Evolutionary conservation across 1,139 yeast genomes (phyloP).

Genomic region (Sugiyamaella novakii): DNA sequence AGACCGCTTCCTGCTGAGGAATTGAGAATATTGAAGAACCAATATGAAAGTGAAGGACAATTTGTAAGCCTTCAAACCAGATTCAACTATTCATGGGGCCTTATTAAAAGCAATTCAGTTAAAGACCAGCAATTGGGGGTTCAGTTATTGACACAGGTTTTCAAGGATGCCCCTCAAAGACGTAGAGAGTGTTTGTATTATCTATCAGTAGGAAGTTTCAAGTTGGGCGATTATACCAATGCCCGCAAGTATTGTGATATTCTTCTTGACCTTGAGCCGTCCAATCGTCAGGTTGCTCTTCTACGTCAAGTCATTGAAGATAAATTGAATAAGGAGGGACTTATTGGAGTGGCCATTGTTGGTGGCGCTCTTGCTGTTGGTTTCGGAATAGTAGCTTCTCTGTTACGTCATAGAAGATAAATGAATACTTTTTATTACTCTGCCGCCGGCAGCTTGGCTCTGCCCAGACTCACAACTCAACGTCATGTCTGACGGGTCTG

Average conservation of each 20-base stretch:
- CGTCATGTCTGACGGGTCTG: constrained; percentile 5
- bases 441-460: constrained; percentile 6
- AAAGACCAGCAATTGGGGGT: constrained; percentile 79
- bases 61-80: constrained; percentile 77
- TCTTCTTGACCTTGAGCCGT: constrained; percentile 76
- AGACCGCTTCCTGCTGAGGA: constrained; percentile 76
- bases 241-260: constrained; percentile 86
- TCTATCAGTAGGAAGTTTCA: constrained; percentile 83
- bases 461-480: constrained; percentile 1
- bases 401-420: constrained; percentile 45
- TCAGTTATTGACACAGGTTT: constrained; percentile 69
- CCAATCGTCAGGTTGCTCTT: constrained; percentile 72
- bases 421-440: neutral
- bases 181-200: constrained; percentile 90
- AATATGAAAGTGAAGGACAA: constrained; percentile 80
- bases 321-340: constrained; percentile 76
- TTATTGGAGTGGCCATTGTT: constrained; percentile 82
- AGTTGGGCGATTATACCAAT: constrained; percentile 81
- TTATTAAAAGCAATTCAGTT: constrained; percentile 65
- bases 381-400: constrained; percentile 66
- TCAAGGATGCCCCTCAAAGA: constrained; percentile 76
- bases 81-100: constrained; percentile 96
- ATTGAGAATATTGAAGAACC: constrained; percentile 70
- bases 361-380: constrained; percentile 86
- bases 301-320: constrained; percentile 79